phyloP scores from a whole-genome alignment of 352 stramenopile species.

The Globisporangium splendens region DNA sequence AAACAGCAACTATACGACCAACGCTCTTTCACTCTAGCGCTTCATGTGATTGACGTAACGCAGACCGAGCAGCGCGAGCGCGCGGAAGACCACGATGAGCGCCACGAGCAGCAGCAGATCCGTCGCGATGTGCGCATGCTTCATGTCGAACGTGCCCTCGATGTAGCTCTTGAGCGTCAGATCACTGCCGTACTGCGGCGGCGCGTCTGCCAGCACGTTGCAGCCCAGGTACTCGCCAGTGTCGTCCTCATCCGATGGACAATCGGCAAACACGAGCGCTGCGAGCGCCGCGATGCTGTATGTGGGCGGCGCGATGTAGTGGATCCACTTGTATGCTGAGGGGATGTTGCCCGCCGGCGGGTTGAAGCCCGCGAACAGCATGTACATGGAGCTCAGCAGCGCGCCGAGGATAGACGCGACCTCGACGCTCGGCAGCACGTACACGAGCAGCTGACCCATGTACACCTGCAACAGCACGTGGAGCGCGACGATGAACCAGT shows the following conservation, averaged over 20 bases:
- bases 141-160: constrained; percentile 35
- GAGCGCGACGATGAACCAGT: constrained; percentile 41
- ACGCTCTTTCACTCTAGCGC: constrained; percentile 14
- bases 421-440: constrained; percentile 36
- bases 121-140: constrained; percentile 22
- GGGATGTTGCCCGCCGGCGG: constrained; percentile 39
- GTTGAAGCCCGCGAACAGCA: constrained; percentile 52
- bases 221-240: constrained; percentile 22
- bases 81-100: constrained; percentile 44
- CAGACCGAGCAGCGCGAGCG: constrained; percentile 40
- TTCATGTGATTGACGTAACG: constrained; percentile 57
- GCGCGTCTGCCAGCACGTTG: constrained; percentile 22
- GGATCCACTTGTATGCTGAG: constrained; percentile 49
- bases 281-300: constrained; percentile 41
- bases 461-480: constrained; percentile 50
- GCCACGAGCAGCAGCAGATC: constrained; percentile 28
- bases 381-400: constrained; percentile 55
- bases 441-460: constrained; percentile 46
- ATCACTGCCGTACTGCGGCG: constrained; percentile 18
- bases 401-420: constrained; percentile 40
- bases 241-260: constrained; percentile 14
- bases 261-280: constrained; percentile 37
- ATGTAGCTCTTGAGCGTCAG: constrained; percentile 44
- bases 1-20: no score
- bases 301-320: constrained; percentile 46